These are phyloP conservation scores for Botrytis pseudocinerea DNA, from an alignment of 2,329 filamentous ascomycete species.

Conservation along the genomic window DNA sequence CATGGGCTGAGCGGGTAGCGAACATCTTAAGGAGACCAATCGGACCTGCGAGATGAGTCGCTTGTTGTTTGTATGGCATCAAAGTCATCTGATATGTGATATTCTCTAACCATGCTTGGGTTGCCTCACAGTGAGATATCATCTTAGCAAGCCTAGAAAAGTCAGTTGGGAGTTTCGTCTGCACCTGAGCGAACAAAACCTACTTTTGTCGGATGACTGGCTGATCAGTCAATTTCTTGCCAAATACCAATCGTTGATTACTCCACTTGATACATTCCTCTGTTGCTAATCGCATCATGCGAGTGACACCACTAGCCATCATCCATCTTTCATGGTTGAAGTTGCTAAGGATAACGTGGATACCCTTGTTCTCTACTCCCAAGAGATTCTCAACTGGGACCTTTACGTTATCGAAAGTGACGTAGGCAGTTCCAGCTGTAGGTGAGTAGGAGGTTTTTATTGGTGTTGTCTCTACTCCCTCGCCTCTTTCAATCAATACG, in stretches of 20 bases:
- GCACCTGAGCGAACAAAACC: conserved; percentile 32
- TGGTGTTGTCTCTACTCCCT: conserved; percentile 72
- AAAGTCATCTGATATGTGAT: conserved; percentile 87
- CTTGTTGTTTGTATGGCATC: conserved; percentile 77
- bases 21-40: conserved; percentile 82
- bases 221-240: conserved; percentile 79
- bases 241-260: conserved; percentile 82
- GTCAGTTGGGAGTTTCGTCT: conserved; percentile 21
- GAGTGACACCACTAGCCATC: conserved; percentile 64
- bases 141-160: conserved; percentile 70
- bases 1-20: conserved; percentile 73
- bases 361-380: conserved; percentile 82
- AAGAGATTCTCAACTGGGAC: conserved; percentile 77
- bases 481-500: conserved; percentile 70
- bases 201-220: conserved; percentile 81
- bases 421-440: conserved; percentile 52
- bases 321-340: conserved; percentile 87
- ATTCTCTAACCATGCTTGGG: conserved; percentile 81
- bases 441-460: conserved; percentile 84
- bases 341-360: conserved; percentile 80
- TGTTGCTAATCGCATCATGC: conserved; percentile 66
- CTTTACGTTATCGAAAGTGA: conserved; percentile 85
- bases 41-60: conserved; percentile 73
- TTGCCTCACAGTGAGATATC: conserved; percentile 79
- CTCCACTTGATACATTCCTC: conserved; percentile 88